Evolutionary conservation across 2,329 filamentous ascomycete species (phyloP).

Genomic region (Beauveria pseudobassiana): DNA sequence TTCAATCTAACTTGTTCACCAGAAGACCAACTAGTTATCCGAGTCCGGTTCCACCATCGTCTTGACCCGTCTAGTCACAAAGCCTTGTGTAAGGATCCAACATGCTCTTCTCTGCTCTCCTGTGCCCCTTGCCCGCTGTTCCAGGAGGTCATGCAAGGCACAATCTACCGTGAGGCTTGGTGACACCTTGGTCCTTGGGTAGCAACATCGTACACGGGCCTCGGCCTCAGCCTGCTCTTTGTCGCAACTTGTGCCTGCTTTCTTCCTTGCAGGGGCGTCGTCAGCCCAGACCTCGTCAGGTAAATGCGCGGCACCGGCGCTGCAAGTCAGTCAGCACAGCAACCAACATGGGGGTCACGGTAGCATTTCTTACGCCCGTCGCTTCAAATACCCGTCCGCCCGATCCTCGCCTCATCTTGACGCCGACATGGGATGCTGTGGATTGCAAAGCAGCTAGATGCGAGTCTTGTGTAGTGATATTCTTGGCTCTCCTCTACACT

Average conservation of each 20-base stretch:
- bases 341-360: background rate
- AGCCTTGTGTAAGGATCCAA: background rate
- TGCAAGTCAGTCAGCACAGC: constrained; percentile 1
- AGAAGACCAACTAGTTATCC: no score
- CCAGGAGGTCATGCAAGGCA: background rate
- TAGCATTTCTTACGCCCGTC: background rate
- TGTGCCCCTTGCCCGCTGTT: background rate
- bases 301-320: background rate
- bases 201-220: background rate
- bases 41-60: no score
- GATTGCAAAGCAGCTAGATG: background rate
- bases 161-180: background rate
- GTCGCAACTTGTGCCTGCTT: background rate
- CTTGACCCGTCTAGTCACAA: background rate
- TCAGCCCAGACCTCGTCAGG: background rate
- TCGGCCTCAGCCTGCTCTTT: background rate
- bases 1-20: no score
- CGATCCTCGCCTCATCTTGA: background rate
- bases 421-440: background rate
- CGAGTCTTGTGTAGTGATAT: background rate
- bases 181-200: background rate
- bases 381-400: background rate
- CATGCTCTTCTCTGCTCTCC: background rate
- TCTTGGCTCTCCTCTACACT: background rate
- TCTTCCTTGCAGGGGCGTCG: background rate